Evolutionary conservation across 202 grass and related monocot species (phyloP).

Genomic region (Elaeis oleifera): DNA sequence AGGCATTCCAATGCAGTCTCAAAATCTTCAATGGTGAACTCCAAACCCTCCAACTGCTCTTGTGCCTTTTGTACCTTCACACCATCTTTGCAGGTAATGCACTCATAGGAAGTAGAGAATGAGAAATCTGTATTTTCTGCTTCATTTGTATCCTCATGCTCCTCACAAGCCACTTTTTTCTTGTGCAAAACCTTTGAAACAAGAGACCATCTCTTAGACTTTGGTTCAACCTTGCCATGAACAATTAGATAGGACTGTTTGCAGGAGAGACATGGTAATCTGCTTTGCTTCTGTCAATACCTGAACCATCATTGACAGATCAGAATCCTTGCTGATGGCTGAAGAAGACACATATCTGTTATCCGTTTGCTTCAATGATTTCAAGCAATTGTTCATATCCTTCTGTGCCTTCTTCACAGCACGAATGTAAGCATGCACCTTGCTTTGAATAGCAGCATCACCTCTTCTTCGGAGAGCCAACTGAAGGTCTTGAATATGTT

Average conservation of each 20-base stretch:
- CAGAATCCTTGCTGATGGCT: no score
- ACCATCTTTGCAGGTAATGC: no score
- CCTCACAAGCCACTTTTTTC: slow-evolving; percentile 6
- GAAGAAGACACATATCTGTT: no score
- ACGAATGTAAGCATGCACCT: not conserved
- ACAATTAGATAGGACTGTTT: not conserved
- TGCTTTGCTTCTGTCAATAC: not conserved
- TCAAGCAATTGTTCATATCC: no score
- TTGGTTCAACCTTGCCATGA: not conserved
- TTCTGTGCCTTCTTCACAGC: not conserved
- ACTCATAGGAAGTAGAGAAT: no score
- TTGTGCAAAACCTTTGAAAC: slow-evolving; percentile 7
- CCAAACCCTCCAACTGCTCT: not conserved
- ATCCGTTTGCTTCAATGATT: no score
- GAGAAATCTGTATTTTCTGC: no score
- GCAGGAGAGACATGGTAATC: not conserved
- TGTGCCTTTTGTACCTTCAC: not conserved
- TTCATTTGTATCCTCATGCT: no score
- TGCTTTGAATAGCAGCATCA: not conserved
- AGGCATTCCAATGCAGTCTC: slow-evolving; percentile 1
- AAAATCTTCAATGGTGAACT: not conserved
- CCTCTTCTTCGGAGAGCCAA: not conserved
- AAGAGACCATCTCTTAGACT: slow-evolving; percentile 1
- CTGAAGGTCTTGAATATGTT: not conserved
- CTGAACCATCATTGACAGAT: not conserved